phyloP scores from a whole-genome alignment of 2,329 filamentous ascomycete species.

The Penicillium hesseltinei region DNA sequence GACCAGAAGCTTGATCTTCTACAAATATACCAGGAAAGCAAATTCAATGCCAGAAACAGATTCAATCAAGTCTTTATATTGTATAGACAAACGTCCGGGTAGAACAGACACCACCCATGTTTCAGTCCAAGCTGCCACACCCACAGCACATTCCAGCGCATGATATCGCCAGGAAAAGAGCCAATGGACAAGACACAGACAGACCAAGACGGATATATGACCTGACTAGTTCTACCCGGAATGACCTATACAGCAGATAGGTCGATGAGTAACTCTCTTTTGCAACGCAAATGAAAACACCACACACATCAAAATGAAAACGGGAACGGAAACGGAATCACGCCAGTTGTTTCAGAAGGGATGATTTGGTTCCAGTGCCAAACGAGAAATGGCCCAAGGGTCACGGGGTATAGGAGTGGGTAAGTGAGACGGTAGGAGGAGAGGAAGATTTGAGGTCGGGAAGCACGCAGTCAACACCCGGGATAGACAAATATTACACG shows the following conservation, averaged over 20 bases:
- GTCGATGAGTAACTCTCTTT: slow-evolving; percentile 23
- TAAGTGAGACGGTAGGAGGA: slow-evolving; percentile 2
- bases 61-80: slow-evolving; percentile 9
- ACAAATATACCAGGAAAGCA: background rate
- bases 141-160: slow-evolving; percentile 10
- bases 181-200: background rate
- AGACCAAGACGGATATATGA: background rate
- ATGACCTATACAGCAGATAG: slow-evolving; percentile 36
- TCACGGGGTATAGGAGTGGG: slow-evolving; percentile 27
- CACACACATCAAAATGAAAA: slow-evolving; percentile 26
- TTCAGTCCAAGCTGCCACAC: background rate
- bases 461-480: slow-evolving; percentile 4
- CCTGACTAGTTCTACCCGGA: slow-evolving; percentile 4
- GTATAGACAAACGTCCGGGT: slow-evolving; percentile 7
- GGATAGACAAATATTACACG: background rate
- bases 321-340: slow-evolving; percentile 15
- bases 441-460: slow-evolving; percentile 7
- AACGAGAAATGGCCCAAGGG: slow-evolving; percentile 19
- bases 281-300: slow-evolving; percentile 25
- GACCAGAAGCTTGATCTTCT: background rate
- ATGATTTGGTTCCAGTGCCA: slow-evolving; percentile 14
- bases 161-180: slow-evolving; percentile 6
- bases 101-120: background rate
- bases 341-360: slow-evolving; percentile 15
- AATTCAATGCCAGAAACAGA: background rate